Evolutionary conservation across 805 yeast genomes (phyloP).

Genomic region (Candida maesae): DNA sequence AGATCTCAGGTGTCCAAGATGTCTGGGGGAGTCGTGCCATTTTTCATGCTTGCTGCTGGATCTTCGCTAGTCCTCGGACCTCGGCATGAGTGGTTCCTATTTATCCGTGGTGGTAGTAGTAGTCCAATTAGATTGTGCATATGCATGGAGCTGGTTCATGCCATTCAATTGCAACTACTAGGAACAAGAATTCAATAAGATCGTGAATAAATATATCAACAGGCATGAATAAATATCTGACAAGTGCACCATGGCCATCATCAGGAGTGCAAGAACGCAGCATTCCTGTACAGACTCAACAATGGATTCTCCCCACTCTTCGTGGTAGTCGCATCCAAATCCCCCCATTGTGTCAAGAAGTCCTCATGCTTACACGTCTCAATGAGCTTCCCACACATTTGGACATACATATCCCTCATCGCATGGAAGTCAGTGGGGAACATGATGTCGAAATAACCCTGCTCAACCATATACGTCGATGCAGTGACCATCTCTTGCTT

Average conservation of each 20-base stretch:
- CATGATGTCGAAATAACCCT: conserved; percentile 83
- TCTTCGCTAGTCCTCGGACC: too few relatives aligned
- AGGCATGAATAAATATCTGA: background rate
- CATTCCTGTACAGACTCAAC: conserved; percentile 73
- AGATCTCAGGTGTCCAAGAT: too few relatives aligned
- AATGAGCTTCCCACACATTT: conserved; percentile 58
- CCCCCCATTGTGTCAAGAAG: conserved; percentile 70
- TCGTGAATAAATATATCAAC: background rate
- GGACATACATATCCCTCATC: conserved; percentile 57
- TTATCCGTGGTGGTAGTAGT: too few relatives aligned
- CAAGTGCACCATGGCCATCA: too few relatives aligned
- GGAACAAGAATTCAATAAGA: too few relatives aligned
- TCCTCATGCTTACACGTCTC: conserved; percentile 55
- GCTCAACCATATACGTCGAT: conserved; percentile 74
- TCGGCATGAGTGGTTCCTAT: too few relatives aligned
- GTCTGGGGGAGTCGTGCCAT: too few relatives aligned
- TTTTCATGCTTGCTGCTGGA: too few relatives aligned
- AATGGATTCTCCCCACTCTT: conserved; percentile 81
- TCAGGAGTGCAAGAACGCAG: conserved; percentile 27
- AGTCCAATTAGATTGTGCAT: too few relatives aligned
- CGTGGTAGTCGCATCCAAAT: conserved; percentile 60
- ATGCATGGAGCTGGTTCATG: too few relatives aligned
- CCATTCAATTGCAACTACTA: too few relatives aligned
- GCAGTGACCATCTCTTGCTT: conserved; percentile 65
- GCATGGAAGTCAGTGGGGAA: conserved; percentile 76